Conservation (phyloP, 139 green algal genomes). For the Haematococcus sp. region DNA sequence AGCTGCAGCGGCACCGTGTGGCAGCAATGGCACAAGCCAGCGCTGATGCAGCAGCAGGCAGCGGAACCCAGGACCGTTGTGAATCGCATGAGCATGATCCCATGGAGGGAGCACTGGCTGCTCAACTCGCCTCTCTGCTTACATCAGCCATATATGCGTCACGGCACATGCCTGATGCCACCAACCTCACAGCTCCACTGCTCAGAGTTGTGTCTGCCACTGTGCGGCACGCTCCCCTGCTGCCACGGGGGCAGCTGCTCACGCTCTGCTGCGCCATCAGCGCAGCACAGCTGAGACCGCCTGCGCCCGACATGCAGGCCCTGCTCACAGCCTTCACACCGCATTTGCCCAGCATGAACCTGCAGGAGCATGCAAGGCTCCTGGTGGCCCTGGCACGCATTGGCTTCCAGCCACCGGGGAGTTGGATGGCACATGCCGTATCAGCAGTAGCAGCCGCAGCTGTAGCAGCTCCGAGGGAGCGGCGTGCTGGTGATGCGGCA, state of each 20-base stretch:
- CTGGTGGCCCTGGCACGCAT: conserved; percentile 3
- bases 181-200: no score
- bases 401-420: background rate
- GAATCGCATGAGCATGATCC: no score
- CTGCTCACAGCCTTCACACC: background rate
- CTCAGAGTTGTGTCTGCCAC: no score
- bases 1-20: no score
- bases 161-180: no score
- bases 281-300: background rate
- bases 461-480: background rate
- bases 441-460: background rate
- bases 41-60: no score
- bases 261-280: background rate
- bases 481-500: background rate
- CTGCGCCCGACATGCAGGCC: background rate
- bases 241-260: conserved; percentile 3
- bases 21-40: no score
- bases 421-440: conserved; percentile 8
- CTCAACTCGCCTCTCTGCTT: no score
- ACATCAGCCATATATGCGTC: no score
- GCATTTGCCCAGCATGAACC: background rate
- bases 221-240: background rate
- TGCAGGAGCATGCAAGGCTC: background rate
- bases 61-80: no score
- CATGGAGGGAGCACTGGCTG: no score